Evolutionary conservation across 2,329 filamentous ascomycete genomes (phyloP).

Genomic region (Fusarium begoniae): DNA sequence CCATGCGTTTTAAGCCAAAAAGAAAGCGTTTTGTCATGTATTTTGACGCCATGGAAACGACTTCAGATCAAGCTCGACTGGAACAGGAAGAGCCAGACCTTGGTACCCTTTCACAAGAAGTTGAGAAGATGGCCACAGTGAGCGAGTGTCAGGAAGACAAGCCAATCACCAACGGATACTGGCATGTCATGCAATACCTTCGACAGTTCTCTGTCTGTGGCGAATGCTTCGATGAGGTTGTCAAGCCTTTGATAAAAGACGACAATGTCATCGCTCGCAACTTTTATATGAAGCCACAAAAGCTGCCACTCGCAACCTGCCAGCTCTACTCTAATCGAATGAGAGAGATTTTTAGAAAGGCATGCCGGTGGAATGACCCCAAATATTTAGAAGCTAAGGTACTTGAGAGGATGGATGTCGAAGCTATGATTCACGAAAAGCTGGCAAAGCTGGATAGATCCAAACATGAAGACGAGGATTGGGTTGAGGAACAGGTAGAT

Average conservation of each 20-base stretch:
- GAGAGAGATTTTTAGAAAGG: conserved; percentile 75
- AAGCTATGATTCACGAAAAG: conserved; percentile 66
- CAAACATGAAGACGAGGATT: conserved; percentile 46
- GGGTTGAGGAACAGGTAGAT: conserved; percentile 56
- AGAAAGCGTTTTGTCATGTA: conserved; percentile 66
- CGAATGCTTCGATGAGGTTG: conserved; percentile 83
- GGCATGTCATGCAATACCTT: conserved; percentile 81
- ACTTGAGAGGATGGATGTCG: conserved; percentile 67
- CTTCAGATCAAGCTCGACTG: conserved; percentile 61
- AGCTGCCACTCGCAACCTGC: conserved; percentile 67
- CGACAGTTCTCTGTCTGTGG: conserved; percentile 86
- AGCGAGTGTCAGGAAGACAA: conserved; percentile 73
- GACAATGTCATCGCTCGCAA: conserved; percentile 66
- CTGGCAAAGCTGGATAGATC: conserved; percentile 55
- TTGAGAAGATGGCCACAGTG: conserved; percentile 65
- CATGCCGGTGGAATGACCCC: conserved; percentile 73
- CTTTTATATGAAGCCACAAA: conserved; percentile 70
- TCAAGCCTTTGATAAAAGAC: conserved; percentile 72
- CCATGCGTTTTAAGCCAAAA: conserved; percentile 68
- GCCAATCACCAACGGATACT: conserved; percentile 69
- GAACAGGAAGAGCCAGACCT: conserved; percentile 62
- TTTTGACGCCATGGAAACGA: conserved; percentile 68
- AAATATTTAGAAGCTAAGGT: conserved; percentile 67
- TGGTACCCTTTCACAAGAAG: conserved; percentile 69
- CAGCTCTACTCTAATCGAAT: conserved; percentile 85